Evolutionary conservation across 2,329 filamentous ascomycete species (phyloP).

Genomic region (Alternaria sp.): DNA sequence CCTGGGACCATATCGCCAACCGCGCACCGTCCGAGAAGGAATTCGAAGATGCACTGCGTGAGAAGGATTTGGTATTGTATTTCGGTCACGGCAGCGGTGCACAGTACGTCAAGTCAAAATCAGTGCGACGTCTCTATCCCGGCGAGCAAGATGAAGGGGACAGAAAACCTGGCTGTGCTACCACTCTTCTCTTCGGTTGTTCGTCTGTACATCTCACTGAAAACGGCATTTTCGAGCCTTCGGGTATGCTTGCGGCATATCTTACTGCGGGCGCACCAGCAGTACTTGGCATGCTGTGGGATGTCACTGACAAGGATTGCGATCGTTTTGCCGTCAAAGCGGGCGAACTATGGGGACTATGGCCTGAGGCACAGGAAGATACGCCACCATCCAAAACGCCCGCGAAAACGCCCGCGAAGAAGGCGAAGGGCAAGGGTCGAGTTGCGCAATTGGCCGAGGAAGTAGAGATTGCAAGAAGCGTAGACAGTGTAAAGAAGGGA

Average conservation of each 20-base stretch:
- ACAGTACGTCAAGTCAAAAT: constrained; percentile 88
- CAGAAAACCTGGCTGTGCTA: constrained; percentile 65
- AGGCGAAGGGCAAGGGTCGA: constrained; percentile 39
- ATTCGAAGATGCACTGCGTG: constrained; percentile 71
- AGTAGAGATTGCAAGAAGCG: constrained; percentile 30
- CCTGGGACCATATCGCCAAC: constrained; percentile 73
- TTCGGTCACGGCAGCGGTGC: constrained; percentile 95
- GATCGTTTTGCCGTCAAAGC: constrained; percentile 84
- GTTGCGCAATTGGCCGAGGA: constrained; percentile 32
- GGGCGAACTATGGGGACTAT: constrained; percentile 86
- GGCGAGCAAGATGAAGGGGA: constrained; percentile 45
- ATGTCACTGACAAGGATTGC: constrained; percentile 97
- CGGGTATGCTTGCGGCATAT: constrained; percentile 89
- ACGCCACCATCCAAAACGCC: constrained; percentile 28
- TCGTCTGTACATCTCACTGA: constrained; percentile 82
- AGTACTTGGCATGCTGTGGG: constrained; percentile 92
- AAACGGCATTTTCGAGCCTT: constrained; percentile 82
- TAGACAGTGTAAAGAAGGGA: constrained; percentile 22
- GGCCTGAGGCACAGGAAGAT: constrained; percentile 53
- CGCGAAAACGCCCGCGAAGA: constrained; percentile 31
- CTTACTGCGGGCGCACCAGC: constrained; percentile 82
- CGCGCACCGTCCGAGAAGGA: constrained; percentile 77
- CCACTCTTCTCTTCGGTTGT: constrained; percentile 92
- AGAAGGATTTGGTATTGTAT: constrained; percentile 80
- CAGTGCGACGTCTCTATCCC: constrained; percentile 74